Evolutionary conservation across 2,329 filamentous ascomycete species (phyloP).

Genomic region (Macrophomina pseudophaseolina): DNA sequence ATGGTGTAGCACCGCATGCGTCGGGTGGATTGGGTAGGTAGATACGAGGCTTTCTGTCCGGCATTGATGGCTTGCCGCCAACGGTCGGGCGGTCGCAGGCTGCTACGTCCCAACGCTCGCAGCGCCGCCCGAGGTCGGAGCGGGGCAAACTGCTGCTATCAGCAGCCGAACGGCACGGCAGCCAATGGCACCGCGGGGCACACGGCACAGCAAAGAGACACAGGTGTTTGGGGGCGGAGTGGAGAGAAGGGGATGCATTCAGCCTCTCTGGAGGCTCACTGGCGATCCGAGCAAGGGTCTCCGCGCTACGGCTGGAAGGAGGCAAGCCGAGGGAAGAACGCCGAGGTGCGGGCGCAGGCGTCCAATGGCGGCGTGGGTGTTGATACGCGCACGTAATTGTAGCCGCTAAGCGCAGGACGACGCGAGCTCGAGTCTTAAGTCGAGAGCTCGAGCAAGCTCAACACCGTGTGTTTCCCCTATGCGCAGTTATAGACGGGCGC

Average conservation of each 20-base stretch:
- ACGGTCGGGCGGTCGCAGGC: background rate
- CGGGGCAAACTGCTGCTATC: background rate
- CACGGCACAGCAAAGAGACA: background rate
- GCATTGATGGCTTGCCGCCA: background rate
- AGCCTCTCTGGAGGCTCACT: constrained; percentile 21
- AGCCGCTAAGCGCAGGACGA: constrained; percentile 34
- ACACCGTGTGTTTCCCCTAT: constrained; percentile 32
- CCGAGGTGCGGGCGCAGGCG: constrained; percentile 6
- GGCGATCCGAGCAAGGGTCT: constrained; percentile 21
- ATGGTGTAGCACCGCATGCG: constrained; percentile 1
- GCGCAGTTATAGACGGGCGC: constrained; percentile 34
- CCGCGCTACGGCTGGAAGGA: constrained; percentile 13
- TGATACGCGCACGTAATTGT: constrained; percentile 26
- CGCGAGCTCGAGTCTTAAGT: constrained; percentile 13
- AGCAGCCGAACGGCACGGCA: background rate
- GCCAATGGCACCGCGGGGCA: background rate
- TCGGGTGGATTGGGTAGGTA: background rate
- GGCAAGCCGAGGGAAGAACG: constrained; percentile 15
- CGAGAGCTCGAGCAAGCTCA: constrained; percentile 21
- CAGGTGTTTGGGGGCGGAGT: background rate
- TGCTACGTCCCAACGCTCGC: background rate
- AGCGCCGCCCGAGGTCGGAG: constrained; percentile 13
- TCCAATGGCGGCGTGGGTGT: constrained; percentile 5
- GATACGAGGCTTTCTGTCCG: constrained; percentile 6
- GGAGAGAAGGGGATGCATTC: background rate